Percentiles rank a stretch among this genome's conserved stretches.
phyloP scores from a whole-genome alignment of 371 early-diverging fungal species.

The Apophysomyces variabilis region DNA sequence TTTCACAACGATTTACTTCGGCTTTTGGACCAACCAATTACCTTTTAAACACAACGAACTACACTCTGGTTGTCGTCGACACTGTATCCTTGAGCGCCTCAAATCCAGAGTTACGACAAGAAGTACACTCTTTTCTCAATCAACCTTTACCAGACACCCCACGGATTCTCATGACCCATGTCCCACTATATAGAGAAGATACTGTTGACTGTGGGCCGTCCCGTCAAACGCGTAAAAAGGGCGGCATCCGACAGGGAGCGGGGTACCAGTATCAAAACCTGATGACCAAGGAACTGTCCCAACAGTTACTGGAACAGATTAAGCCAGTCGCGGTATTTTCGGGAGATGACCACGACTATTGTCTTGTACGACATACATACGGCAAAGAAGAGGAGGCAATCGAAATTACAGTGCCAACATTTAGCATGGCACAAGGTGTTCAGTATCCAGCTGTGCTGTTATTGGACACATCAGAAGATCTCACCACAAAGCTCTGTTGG shows the following conservation, averaged over 20 bases:
- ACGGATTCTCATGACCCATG: conserved; percentile 39
- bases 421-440: conserved; percentile 65
- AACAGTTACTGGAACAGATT: conserved; percentile 61
- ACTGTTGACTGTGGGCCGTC: conserved; percentile 72
- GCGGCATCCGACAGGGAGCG: conserved; percentile 49
- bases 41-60: conserved; percentile 57
- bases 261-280: conserved; percentile 92
- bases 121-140: conserved; percentile 45
- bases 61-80: conserved; percentile 74
- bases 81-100: conserved; percentile 75
- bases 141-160: conserved; percentile 14
- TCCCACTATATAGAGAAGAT: conserved; percentile 45
- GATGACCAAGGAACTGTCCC: conserved; percentile 56
- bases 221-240: conserved; percentile 43
- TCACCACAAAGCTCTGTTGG: conserved; percentile 35
- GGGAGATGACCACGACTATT: conserved; percentile 95
- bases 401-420: conserved; percentile 57
- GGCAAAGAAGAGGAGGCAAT: background rate
- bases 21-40: conserved; percentile 76
- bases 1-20: conserved; percentile 59
- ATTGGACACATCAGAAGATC: conserved; percentile 19
- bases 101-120: conserved; percentile 35
- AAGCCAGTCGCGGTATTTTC: conserved; percentile 78
- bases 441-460: conserved; percentile 49
- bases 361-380: conserved; percentile 58